Evolutionary conservation across 805 yeast genomes (phyloP).

Genomic region (Yamadazyma sp.): DNA sequence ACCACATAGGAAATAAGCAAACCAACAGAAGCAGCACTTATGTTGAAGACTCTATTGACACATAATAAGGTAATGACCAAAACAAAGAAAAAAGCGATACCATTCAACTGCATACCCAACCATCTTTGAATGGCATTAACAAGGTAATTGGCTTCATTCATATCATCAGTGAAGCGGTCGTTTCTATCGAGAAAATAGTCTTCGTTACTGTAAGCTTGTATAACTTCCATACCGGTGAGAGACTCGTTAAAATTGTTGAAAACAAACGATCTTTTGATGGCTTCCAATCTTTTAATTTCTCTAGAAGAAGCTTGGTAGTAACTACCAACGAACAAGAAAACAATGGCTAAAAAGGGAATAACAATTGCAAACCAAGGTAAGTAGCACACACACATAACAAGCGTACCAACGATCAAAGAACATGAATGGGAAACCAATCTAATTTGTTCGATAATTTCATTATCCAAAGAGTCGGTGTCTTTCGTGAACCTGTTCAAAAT

Average conservation of each 20-base stretch:
- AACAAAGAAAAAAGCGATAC: constrained; percentile 29
- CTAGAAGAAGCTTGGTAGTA: constrained; percentile 40
- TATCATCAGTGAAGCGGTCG: constrained; percentile 24
- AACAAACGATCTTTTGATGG: constrained; percentile 38
- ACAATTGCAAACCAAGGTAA: constrained; percentile 43
- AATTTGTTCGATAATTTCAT: constrained; percentile 69
- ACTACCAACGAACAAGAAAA: constrained; percentile 29
- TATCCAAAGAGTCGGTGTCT: constrained; percentile 82
- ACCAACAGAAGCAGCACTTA: constrained; percentile 37
- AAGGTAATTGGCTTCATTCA: constrained; percentile 38
- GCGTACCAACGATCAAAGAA: constrained; percentile 57
- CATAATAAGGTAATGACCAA: constrained; percentile 32
- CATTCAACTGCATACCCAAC: constrained; percentile 34
- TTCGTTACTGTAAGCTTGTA: constrained; percentile 31
- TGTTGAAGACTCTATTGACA: constrained; percentile 33
- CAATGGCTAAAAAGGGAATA: constrained; percentile 28
- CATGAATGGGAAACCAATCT: constrained; percentile 58
- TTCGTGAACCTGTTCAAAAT: constrained; percentile 83
- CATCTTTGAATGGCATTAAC: constrained; percentile 41
- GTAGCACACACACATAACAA: constrained; percentile 36
- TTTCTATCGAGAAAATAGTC: constrained; percentile 27
- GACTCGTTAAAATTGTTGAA: constrained; percentile 40
- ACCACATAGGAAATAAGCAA: constrained; percentile 35
- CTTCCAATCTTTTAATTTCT: constrained; percentile 41
- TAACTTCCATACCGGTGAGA: constrained; percentile 36